Conservation (phyloP, 2,329 filamentous ascomycete species). For the Plectosphaerella sp. region DNA sequence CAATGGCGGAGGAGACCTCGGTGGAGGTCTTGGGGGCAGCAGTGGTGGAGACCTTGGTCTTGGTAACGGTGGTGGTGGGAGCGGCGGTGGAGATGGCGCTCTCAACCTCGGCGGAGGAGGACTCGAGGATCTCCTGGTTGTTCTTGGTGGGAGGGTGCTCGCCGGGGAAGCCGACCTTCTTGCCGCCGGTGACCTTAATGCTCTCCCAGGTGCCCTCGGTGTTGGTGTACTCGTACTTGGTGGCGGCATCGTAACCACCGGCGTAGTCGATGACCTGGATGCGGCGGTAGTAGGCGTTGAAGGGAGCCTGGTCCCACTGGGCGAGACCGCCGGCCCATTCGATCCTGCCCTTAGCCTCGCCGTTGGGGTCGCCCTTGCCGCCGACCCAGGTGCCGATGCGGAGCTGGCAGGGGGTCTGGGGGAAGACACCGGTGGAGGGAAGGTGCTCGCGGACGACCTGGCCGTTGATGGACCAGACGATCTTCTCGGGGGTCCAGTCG, state of each 20-base stretch:
- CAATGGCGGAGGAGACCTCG: background rate
- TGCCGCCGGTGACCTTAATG: conserved; percentile 21
- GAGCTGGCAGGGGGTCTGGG: conserved; percentile 66
- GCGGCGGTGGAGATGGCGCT: background rate
- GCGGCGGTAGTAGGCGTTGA: conserved; percentile 17
- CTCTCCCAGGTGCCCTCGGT: conserved; percentile 20
- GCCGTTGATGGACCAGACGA: conserved; percentile 58
- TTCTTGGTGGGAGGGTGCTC: background rate
- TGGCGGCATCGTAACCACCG: conserved; percentile 17
- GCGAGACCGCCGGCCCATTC: conserved; percentile 61
- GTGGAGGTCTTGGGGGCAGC: background rate
- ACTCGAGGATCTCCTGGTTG: background rate
- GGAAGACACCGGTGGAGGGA: conserved; percentile 50
- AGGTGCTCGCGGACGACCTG: conserved; percentile 40
- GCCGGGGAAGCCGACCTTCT: conserved; percentile 6
- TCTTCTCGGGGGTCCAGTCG: conserved; percentile 57
- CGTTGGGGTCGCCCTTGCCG: conserved; percentile 37
- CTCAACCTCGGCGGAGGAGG: background rate
- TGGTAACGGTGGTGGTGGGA: background rate
- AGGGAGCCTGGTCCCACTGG: conserved; percentile 21
- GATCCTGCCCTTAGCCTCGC: conserved; percentile 51
- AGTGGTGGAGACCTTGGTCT: background rate
- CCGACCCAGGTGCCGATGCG: conserved; percentile 57
- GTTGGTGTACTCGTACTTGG: conserved; percentile 23
- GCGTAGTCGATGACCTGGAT: conserved; percentile 23